These are phyloP conservation scores for Wickerhamomyces rabaulensis DNA, from an alignment of 805 yeast genomes.

Conservation along the genomic window DNA sequence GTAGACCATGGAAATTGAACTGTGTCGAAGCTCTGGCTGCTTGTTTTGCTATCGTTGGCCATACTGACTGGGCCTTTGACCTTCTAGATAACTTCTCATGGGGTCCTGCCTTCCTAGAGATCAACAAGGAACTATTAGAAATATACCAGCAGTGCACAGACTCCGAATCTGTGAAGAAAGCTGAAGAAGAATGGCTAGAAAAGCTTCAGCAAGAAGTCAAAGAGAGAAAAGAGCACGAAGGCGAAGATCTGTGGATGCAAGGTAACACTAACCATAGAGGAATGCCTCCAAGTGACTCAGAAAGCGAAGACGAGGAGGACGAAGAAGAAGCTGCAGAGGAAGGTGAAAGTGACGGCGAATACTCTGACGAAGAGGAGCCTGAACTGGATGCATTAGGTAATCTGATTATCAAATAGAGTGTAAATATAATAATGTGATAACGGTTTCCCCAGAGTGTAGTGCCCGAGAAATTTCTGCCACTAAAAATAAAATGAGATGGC, in stretches of 20 bases:
- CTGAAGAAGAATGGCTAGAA: slow-evolving; percentile 72
- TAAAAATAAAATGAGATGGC: neutral
- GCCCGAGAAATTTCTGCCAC: neutral
- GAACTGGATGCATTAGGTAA: slow-evolving; percentile 20
- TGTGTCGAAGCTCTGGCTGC: slow-evolving; percentile 98
- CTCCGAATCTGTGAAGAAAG: slow-evolving; percentile 61
- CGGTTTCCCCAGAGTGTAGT: neutral
- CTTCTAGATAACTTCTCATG: slow-evolving; percentile 80
- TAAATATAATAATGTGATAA: neutral
- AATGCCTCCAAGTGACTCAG: slow-evolving; percentile 20
- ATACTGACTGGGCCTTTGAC: slow-evolving; percentile 78
- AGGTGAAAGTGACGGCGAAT: slow-evolving; percentile 9
- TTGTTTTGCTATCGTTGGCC: slow-evolving; percentile 91
- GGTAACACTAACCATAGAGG: slow-evolving; percentile 66
- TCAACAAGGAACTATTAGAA: slow-evolving; percentile 73
- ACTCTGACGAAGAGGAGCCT: slow-evolving; percentile 13
- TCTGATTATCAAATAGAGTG: slow-evolving; percentile 1
- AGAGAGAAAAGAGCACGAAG: slow-evolving; percentile 51
- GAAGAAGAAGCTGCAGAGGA: slow-evolving; percentile 10
- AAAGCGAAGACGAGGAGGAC: slow-evolving; percentile 19
- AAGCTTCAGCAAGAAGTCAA: slow-evolving; percentile 60
- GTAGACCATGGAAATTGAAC: slow-evolving; percentile 90
- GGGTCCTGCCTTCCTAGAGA: slow-evolving; percentile 84
- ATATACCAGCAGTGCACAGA: slow-evolving; percentile 79
- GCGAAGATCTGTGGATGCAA: slow-evolving; percentile 67